Base-by-base conservation (phyloP, 2,329 filamentous ascomycete species). In the Penicillium sp. region DNA sequence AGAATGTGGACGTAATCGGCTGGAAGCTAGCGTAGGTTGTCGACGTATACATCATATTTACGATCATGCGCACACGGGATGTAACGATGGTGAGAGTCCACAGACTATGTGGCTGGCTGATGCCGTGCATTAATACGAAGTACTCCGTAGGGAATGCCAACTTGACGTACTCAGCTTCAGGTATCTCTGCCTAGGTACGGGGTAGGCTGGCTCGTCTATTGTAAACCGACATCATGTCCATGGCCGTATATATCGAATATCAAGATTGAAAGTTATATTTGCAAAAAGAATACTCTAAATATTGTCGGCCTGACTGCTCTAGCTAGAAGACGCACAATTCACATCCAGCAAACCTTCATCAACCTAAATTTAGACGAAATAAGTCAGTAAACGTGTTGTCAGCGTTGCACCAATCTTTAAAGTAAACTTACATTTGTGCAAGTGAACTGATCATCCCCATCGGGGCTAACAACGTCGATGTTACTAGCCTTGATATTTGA, bases 381-480 rank as follows among this genome's bases (percentile, higher is more conserved):
- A 22, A n/a, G 19, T 42, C 8, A 42, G 28, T 22, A 12, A 21
- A n/a, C 12, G 2, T 22, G 7, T 32, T n/a, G 2, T 9, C 17
- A n/a, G 5, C 4, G 17, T 32, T 4, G 19, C 13, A n/a, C 3
- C 21, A 37, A 39, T 13, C 5, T 38, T 28, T 33, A 32, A 10
- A 3, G 15, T 32, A n/a, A 24, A 61, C 64, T 42, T 44, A 73
- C 70, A 61, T 74, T 76, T 7, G 68, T 67, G 57, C 75, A 77
- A 42, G 69, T 65, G 43, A 69, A 74, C 31, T 62, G 51, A 47
- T 72, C 61, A 7, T 66, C 64, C 4, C 75, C 76, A 38, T 63
- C 72, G 0, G 77, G 76, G 47, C 74, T 75, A 19, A 64, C 63
- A 4, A 80, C 73, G 31, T 72, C 63, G 32, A 80, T 75, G 43